These are phyloP conservation scores for Backusella circina DNA, from an alignment of 192 early-diverging fungal genomes.

Conservation along the genomic window DNA sequence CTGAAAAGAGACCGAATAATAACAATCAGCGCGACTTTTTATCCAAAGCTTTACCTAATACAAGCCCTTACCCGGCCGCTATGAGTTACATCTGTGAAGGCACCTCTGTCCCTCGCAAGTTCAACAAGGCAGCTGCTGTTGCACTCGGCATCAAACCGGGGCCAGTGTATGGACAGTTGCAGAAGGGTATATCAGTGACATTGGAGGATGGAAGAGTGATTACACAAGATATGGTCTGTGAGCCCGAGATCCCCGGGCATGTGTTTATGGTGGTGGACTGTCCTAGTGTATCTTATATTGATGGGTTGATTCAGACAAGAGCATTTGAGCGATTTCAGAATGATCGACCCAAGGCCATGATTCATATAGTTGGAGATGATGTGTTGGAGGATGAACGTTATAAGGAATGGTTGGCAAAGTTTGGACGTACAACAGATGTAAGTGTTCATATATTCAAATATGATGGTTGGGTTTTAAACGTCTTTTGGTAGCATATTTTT, in stretches of 20 bases:
- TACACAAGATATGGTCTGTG: constrained; percentile 64
- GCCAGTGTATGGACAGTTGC: constrained; percentile 54
- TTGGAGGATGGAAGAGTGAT: constrained; percentile 62
- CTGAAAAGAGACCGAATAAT: not conserved
- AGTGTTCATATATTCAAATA: not conserved
- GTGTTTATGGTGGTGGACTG: constrained; percentile 70
- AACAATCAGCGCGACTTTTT: constrained; percentile 4
- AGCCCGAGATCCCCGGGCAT: constrained; percentile 24
- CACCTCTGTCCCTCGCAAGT: constrained; percentile 75
- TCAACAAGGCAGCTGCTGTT: constrained; percentile 62
- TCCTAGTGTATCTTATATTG: constrained; percentile 54
- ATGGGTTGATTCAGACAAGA: constrained; percentile 36
- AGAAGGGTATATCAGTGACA: constrained; percentile 55
- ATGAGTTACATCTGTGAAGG: constrained; percentile 77
- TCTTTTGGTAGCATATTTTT: constrained; percentile 62
- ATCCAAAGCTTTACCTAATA: constrained; percentile 32
- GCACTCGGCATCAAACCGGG: constrained; percentile 70
- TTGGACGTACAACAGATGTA: constrained; percentile 63
- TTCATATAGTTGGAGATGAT: constrained; percentile 67
- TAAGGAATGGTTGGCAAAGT: constrained; percentile 69
- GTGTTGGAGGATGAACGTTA: constrained; percentile 64
- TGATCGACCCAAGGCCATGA: constrained; percentile 38
- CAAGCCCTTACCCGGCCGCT: constrained; percentile 45
- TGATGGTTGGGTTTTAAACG: no score
- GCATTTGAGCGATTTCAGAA: constrained; percentile 38